These are phyloP conservation scores for Phytophthora sp. DNA, from an alignment of 352 stramenopile genomes.

Conservation along the genomic window DNA sequence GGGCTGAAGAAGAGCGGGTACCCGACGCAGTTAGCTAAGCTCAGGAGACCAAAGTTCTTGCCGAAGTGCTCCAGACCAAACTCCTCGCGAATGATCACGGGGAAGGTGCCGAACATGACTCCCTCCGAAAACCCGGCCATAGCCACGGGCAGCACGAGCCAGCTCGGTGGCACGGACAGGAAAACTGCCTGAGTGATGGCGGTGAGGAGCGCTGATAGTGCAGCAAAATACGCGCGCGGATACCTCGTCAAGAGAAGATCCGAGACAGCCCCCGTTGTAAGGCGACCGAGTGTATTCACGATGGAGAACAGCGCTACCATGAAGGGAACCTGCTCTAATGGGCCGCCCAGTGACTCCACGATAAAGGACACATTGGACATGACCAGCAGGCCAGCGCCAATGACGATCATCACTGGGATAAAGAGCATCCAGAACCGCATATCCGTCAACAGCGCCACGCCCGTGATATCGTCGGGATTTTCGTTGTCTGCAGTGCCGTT, in stretches of 20 bases:
- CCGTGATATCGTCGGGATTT: slow-evolving; percentile 60
- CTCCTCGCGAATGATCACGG: slow-evolving; percentile 80
- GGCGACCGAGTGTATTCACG: slow-evolving; percentile 68
- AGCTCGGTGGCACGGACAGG: slow-evolving; percentile 48
- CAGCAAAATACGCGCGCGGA: slow-evolving; percentile 66
- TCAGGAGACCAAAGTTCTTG: slow-evolving; percentile 87
- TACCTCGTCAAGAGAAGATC: slow-evolving; percentile 54
- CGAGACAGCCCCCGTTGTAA: slow-evolving; percentile 65
- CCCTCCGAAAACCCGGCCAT: slow-evolving; percentile 75
- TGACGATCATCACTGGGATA: slow-evolving; percentile 71
- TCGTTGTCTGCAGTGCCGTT: slow-evolving; percentile 27
- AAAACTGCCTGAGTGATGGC: slow-evolving; percentile 59
- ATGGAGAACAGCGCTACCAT: slow-evolving; percentile 85
- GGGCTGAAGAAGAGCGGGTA: slow-evolving; percentile 83
- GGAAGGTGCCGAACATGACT: slow-evolving; percentile 84
- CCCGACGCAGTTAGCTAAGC: slow-evolving; percentile 80
- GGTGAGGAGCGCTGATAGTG: slow-evolving; percentile 54
- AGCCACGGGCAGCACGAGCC: slow-evolving; percentile 58
- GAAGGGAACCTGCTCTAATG: slow-evolving; percentile 64
- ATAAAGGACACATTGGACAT: slow-evolving; percentile 90
- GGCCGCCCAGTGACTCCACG: slow-evolving; percentile 70
- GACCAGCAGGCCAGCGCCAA: slow-evolving; percentile 74
- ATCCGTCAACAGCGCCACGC: slow-evolving; percentile 56
- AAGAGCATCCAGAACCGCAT: slow-evolving; percentile 83
- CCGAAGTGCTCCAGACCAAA: slow-evolving; percentile 82